These are phyloP conservation scores for Cyberlindnera sargentensis DNA, from an alignment of 805 yeast species.

Conservation along the genomic window DNA sequence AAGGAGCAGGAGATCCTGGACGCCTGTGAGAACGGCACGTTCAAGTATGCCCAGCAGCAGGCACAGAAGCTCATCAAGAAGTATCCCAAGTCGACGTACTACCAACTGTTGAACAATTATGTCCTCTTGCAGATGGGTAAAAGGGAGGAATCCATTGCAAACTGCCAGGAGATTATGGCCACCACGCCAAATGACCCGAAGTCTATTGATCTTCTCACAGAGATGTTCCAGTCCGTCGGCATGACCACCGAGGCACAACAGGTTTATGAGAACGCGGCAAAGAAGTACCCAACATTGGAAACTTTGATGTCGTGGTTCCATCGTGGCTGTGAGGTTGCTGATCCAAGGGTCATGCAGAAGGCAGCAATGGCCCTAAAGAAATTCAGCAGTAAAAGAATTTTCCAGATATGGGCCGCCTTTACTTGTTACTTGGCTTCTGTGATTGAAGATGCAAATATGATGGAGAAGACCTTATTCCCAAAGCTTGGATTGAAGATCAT, in stretches of 20 bases:
- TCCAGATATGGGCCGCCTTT: conserved; percentile 51
- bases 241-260: conserved; percentile 34
- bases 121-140: conserved; percentile 24
- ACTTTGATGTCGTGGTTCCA: conserved; percentile 52
- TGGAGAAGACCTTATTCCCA: conserved; percentile 48
- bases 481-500: conserved; percentile 53
- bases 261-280: conserved; percentile 51
- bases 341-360: conserved; percentile 47
- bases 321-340: conserved; percentile 38
- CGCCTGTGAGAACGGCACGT: conserved; percentile 48
- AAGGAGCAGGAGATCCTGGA: conserved; percentile 30
- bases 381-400: conserved; percentile 29
- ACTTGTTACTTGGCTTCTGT: conserved; percentile 38
- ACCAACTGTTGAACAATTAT: conserved; percentile 29
- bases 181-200: conserved; percentile 48
- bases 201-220: conserved; percentile 41
- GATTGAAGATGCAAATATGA: conserved; percentile 28
- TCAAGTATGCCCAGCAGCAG: conserved; percentile 43
- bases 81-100: conserved; percentile 51
- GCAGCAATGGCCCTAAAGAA: conserved; percentile 39
- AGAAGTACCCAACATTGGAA: conserved; percentile 46
- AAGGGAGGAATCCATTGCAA: conserved; percentile 23
- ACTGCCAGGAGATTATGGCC: conserved; percentile 15
- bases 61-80: conserved; percentile 42
- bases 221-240: conserved; percentile 35